A percentile compares a stretch with the other conserved stretches of the same genome.
These are phyloP conservation scores for Debaryomyces fabryi DNA, from an alignment of 1,139 yeast genomes.

Conservation along the genomic window DNA sequence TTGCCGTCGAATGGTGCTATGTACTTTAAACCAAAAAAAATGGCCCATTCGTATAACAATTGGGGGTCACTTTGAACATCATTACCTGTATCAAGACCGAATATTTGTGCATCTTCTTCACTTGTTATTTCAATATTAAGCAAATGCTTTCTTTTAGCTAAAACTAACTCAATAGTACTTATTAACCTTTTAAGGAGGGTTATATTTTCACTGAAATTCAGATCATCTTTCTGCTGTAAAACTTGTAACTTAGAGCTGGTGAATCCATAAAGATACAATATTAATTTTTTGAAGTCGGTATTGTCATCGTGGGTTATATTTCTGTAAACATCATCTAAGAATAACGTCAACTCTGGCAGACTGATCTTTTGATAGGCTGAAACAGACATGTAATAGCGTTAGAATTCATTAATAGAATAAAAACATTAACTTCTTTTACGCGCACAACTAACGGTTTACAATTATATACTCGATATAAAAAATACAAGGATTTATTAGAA, in stretches of 20 bases:
- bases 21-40: conserved; percentile 31
- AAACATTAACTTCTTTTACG: background rate
- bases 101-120: conserved; percentile 8
- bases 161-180: conserved; percentile 33
- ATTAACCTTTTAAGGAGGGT: conserved; percentile 24
- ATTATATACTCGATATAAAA: background rate
- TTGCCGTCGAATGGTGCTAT: conserved; percentile 21
- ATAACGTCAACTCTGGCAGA: conserved; percentile 24
- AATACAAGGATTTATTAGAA: conserved; percentile 6
- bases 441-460: background rate
- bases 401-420: background rate
- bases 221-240: conserved; percentile 15
- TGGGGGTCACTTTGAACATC: background rate
- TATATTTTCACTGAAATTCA: conserved; percentile 11
- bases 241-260: conserved; percentile 27
- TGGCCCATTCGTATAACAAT: conserved; percentile 35
- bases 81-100: background rate
- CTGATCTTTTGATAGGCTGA: conserved; percentile 9
- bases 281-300: conserved; percentile 41
- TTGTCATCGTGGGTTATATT: conserved; percentile 36
- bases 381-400: conserved; percentile 8
- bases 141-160: conserved; percentile 30
- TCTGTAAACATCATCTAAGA: conserved; percentile 39
- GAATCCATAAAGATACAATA: conserved; percentile 38
- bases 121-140: conserved; percentile 23